Evolutionary conservation across 768 basidiomycete species (phyloP).

Genomic region (Auriscalpium orientale): DNA sequence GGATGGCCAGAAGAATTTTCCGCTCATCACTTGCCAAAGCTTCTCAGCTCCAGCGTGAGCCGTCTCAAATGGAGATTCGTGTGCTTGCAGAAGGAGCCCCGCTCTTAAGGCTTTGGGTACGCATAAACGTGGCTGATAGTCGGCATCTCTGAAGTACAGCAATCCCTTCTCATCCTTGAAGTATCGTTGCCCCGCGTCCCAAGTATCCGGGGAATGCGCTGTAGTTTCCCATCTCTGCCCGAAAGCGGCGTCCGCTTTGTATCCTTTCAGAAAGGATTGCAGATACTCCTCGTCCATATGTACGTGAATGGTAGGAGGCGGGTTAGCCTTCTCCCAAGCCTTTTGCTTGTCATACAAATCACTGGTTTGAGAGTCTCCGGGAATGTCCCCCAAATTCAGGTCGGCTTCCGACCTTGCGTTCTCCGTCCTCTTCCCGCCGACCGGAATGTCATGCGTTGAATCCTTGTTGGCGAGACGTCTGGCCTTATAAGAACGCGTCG

Average conservation of each 20-base stretch:
- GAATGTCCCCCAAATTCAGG: too few species aligned
- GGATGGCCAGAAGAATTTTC: neutral
- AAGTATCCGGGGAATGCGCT: neutral
- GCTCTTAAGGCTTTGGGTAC: slow-evolving; percentile 1
- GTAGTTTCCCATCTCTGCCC: neutral
- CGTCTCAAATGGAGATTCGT: slow-evolving; percentile 4
- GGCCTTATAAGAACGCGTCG: neutral
- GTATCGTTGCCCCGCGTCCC: neutral
- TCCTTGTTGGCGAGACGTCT: too few species aligned
- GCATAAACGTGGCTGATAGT: slow-evolving; percentile 13
- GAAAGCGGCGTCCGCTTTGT: neutral
- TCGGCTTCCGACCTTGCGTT: too few species aligned
- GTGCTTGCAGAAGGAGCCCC: neutral
- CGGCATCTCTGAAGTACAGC: slow-evolving; percentile 13
- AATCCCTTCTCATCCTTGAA: slow-evolving; percentile 10
- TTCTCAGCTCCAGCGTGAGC: slow-evolving; percentile 9
- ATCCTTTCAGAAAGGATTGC: neutral
- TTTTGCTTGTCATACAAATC: neutral
- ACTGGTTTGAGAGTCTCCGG: too few species aligned
- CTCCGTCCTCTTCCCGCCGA: too few species aligned
- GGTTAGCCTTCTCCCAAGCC: neutral
- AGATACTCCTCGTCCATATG: neutral
- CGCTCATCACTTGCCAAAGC: neutral
- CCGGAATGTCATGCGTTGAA: too few species aligned
- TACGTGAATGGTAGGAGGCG: neutral